These are phyloP conservation scores for Medicago ruthenica DNA, from an alignment of 306 rosid species.

Conservation along the genomic window DNA sequence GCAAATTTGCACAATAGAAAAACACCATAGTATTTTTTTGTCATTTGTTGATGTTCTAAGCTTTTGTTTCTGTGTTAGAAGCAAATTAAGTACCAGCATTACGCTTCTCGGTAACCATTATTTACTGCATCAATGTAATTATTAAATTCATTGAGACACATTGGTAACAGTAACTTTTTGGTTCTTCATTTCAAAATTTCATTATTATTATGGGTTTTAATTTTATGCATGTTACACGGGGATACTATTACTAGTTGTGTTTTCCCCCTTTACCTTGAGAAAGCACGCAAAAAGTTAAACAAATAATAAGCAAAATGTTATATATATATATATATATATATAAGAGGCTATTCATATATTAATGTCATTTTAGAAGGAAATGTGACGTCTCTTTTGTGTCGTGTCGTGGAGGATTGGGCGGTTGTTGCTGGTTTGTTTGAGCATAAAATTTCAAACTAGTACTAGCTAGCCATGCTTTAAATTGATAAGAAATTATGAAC, in stretches of 20 bases:
- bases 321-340: no score
- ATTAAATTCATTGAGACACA: background rate
- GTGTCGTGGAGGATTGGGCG: no score
- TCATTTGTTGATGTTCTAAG: constrained; percentile 48
- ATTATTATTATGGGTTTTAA: background rate
- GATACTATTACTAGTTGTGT: constrained; percentile 18
- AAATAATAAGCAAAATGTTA: no score
- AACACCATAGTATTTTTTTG: no score
- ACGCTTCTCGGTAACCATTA: constrained; percentile 30
- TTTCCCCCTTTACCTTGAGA: constrained; percentile 10
- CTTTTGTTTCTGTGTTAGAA: constrained; percentile 43
- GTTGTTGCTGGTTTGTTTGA: background rate
- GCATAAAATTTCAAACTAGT: background rate
- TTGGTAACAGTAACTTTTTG: constrained; percentile 18
- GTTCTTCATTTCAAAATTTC: background rate
- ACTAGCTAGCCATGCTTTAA: background rate
- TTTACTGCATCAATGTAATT: constrained; percentile 12
- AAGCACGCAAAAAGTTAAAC: constrained; percentile 29
- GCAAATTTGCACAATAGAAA: no score
- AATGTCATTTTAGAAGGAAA: no score
- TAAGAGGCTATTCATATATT: no score
- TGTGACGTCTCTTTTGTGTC: no score
- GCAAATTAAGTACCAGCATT: background rate
- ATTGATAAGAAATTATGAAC: background rate
- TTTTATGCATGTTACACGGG: constrained; percentile 14